phyloP scores from a whole-genome alignment of 306 rosid species.

The Prinsepia uniflora region DNA sequence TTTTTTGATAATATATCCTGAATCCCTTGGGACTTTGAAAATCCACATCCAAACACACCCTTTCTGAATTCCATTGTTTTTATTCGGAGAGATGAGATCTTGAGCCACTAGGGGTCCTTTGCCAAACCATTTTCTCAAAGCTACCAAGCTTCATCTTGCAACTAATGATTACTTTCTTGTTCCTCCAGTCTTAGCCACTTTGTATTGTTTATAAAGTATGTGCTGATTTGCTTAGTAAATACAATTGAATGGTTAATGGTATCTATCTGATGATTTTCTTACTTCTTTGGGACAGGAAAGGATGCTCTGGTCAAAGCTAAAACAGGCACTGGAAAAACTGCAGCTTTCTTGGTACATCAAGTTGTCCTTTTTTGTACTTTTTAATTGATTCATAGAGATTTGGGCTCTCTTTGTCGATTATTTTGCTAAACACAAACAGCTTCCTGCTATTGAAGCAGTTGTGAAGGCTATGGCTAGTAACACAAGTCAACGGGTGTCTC shows the following conservation, averaged over 20 bases:
- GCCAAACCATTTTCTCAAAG: not conserved
- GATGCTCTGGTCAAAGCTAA: slow-evolving; percentile 90
- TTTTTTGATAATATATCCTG: too few species aligned
- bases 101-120: not conserved
- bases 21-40: too few species aligned
- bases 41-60: not conserved
- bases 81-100: not conserved
- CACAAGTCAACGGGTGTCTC: slow-evolving; percentile 53
- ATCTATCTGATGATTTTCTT: slow-evolving; percentile 10
- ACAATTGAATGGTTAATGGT: not conserved
- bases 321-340: slow-evolving; percentile 91
- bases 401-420: slow-evolving; percentile 13
- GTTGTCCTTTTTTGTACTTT: slow-evolving; percentile 20
- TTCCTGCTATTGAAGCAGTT: slow-evolving; percentile 99
- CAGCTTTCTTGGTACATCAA: slow-evolving; percentile 75
- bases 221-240: not conserved
- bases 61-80: not conserved
- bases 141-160: not conserved
- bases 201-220: not conserved
- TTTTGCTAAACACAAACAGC: slow-evolving; percentile 71
- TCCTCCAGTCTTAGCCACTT: not conserved
- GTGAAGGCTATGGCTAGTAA: slow-evolving; percentile 55
- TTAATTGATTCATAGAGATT: slow-evolving; percentile 19
- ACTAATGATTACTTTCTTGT: not conserved
- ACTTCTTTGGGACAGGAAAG: slow-evolving; percentile 49